Conservation (phyloP, 495 filamentous ascomycete species). For the Pseudomonodictys pantanalensis region DNA sequence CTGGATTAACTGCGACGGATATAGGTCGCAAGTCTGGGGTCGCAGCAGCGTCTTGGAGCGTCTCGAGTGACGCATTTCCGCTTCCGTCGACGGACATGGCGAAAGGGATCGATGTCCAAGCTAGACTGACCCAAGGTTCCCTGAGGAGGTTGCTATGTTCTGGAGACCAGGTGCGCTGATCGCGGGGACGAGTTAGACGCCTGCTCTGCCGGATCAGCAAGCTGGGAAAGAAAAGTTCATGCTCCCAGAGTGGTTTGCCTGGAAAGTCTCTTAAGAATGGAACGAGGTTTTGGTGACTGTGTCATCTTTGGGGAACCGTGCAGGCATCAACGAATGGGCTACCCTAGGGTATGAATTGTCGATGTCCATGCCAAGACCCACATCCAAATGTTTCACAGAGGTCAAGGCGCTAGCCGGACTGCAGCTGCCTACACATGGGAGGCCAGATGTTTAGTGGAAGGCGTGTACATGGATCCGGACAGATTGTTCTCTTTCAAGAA, state of each 20-base stretch:
- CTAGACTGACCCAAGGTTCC: no score
- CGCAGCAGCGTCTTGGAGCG: slow-evolving; percentile 13
- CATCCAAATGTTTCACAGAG: slow-evolving; percentile 11
- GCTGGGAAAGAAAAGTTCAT: neutral
- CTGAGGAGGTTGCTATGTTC: neutral
- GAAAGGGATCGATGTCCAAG: neutral
- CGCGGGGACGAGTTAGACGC: neutral
- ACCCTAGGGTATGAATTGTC: neutral
- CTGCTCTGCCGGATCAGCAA: slow-evolving; percentile 12
- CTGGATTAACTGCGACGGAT: slow-evolving; percentile 85
- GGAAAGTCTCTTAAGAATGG: neutral
- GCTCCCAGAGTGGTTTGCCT: neutral
- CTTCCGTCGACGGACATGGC: slow-evolving; percentile 19
- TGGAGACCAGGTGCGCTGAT: slow-evolving; percentile 1
- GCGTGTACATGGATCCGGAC: neutral
- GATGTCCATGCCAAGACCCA: slow-evolving; percentile 10
- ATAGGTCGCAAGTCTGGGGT: slow-evolving; percentile 34
- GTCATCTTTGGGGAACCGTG: slow-evolving; percentile 16
- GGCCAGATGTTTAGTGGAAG: neutral
- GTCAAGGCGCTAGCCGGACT: neutral
- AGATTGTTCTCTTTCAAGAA: neutral
- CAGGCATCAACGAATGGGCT: slow-evolving; percentile 19
- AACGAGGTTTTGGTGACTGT: slow-evolving; percentile 9
- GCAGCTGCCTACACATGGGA: neutral
- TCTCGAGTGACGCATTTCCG: neutral